Evolutionary conservation across 2,329 filamentous ascomycete genomes (phyloP), one percentile per base, ranked within the genome.

Genomic region (Colletotrichum cereale): DNA sequence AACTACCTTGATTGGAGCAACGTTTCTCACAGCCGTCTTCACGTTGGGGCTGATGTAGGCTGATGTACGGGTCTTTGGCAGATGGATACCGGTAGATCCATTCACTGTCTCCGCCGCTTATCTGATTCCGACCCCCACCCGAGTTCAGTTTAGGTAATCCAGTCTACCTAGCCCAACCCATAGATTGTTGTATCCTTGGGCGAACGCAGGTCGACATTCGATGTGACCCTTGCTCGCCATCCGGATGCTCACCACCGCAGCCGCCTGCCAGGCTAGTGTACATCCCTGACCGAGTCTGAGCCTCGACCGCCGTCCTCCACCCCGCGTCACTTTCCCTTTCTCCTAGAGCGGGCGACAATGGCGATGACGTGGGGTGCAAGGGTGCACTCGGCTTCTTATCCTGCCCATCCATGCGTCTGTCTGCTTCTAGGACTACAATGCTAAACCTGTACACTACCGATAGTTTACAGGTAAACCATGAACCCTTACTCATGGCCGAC

Each of bases 331-430:
- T 26, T 53, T 47, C n/a, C 42, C 56, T 48, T 38, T 40, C 14
- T 36, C 38, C 31, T 31, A 24, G 42, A 58, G 67, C 66, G 55
- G 60, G 48, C 62, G 24, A 38, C 47, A 26, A 66, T 71, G 66
- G 71, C 62, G 40, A 72, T 72, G 70, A 72, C 70, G 70, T 66
- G 66, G 50, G 66, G 55, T 36, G 52, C 68, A 60, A 55, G 57
- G 60, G 38, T 52, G 29, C 29, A 29, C 5, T 52, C 60, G 44
- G 26, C 31, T 38, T 62, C 31, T 50, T 62, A 24, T 34, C 24
- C 40, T 42, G 21, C 42, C 44, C 62, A 57, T 60, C 66, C 61
- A 70, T 67, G 48, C 29, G 6, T 44, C 44, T 38, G 34, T 44
- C 36, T 16, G 38, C 31, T 57, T 64, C 60, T 52, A 42, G 34